Base-by-base conservation (phyloP, 176 grass and related monocot species). In the Aegilops tauschii region DNA sequence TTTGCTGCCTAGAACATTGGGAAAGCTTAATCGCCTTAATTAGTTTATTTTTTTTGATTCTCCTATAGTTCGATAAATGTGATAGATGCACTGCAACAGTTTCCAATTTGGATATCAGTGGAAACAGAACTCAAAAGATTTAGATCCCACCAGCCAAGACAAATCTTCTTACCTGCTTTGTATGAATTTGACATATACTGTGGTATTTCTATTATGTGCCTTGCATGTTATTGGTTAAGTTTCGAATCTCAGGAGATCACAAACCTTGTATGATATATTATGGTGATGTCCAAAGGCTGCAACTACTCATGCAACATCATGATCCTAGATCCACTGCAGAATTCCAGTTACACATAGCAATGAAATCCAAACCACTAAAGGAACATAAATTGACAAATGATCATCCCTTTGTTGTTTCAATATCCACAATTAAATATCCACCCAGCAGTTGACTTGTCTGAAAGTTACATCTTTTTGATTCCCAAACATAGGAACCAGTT, bases 341-440 rank as follows among this genome's bases (percentile, higher is more conserved):
- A 14, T 81, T 81, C 68, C 28, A 52, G 32, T 50, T 67, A 34
- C 64, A 82, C 54, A 69, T 69, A 67, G 56, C 80, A 69, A 82
- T 44, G 31, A 54, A 50, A 69, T 69, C 59, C 29, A 30, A 68
- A 81, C 44, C 63, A 68, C 11, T 68, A 68, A 67, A 69, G 50
- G 5, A 34, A 56, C 29, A 28, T 4, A 81, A 66, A 45, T 12
- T 45, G 17, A 31, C 9, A 54, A n/a, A 54, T 82, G 28, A 50
- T 69, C 80, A 65, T 45, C 61, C 20, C 3, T 69, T 20, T 69
- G 65, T 25, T n/a, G 6, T 52, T 35, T 82, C 3, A 69, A 36
- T 82, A 11, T 52, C 35, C 42, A 35, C 64, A 82, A 17, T 65
- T 80, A 40, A 21, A 25, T 28, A 47, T 81, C 27, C 63, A 68